These are phyloP conservation scores for Yamadazyma olivae DNA, from an alignment of 805 yeast genomes.

Conservation along the genomic window DNA sequence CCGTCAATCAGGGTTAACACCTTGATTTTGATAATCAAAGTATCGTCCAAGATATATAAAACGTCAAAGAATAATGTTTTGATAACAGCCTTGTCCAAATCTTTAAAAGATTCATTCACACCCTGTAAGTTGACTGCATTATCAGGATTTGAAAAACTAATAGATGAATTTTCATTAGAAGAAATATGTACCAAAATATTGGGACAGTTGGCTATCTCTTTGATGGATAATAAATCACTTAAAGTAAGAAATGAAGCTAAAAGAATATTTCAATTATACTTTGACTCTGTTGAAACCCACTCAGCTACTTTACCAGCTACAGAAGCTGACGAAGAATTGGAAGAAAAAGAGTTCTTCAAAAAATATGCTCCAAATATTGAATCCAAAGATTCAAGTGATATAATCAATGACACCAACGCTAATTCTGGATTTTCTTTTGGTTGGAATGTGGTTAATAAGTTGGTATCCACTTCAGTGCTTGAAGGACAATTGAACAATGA, in stretches of 20 bases:
- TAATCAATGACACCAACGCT: conserved; percentile 7
- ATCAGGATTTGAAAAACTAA: conserved; percentile 62
- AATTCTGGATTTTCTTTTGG: conserved; percentile 23
- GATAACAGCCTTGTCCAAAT: conserved; percentile 82
- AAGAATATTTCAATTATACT: conserved; percentile 58
- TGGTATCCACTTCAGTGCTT: conserved; percentile 26
- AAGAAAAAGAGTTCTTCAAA: conserved; percentile 35
- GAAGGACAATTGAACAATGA: conserved; percentile 35
- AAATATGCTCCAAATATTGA: conserved; percentile 19
- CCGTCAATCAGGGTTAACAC: conserved; percentile 80
- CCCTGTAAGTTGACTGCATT: conserved; percentile 77
- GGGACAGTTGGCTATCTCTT: conserved; percentile 80
- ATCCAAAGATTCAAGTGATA: conserved; percentile 6
- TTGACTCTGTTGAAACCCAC: conserved; percentile 36
- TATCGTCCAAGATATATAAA: conserved; percentile 56
- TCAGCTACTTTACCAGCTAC: conserved; percentile 30
- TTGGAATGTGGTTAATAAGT: conserved; percentile 36
- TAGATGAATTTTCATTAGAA: conserved; percentile 66
- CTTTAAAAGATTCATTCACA: conserved; percentile 73
- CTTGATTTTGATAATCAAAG: conserved; percentile 61
- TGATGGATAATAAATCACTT: conserved; percentile 65
- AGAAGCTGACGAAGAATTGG: conserved; percentile 37
- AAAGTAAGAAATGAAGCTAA: conserved; percentile 74
- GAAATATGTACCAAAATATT: conserved; percentile 77
- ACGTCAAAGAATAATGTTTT: conserved; percentile 67